Percentiles rank a stretch among this genome's conserved stretches.
Evolutionary conservation across 805 yeast genomes (phyloP).

Genomic region (Candida nonsorbophila): DNA sequence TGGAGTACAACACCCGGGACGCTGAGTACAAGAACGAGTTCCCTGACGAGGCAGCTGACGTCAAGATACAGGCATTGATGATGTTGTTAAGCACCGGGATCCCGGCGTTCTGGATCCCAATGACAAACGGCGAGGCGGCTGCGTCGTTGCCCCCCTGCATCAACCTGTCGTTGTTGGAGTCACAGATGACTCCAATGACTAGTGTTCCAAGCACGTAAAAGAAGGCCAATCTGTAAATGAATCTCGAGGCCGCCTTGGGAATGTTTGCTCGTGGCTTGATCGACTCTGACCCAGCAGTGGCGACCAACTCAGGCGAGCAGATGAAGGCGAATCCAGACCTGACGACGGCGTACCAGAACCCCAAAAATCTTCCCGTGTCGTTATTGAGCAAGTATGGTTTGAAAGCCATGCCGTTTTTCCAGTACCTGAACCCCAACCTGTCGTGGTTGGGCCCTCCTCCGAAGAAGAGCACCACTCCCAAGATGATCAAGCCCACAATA

Average conservation of each 20-base stretch:
- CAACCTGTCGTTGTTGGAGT: slow-evolving; percentile 20
- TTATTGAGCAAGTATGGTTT: slow-evolving; percentile 45
- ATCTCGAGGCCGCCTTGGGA: slow-evolving; percentile 57
- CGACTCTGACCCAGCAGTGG: slow-evolving; percentile 59
- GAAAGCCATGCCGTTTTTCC: slow-evolving; percentile 41
- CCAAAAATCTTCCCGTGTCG: slow-evolving; percentile 56
- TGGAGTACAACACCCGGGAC: slow-evolving; percentile 38
- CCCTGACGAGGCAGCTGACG: slow-evolving; percentile 50
- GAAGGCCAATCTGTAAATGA: slow-evolving; percentile 45
- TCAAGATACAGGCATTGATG: slow-evolving; percentile 55
- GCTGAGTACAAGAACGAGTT: slow-evolving; percentile 38
- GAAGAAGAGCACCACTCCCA: slow-evolving; percentile 57
- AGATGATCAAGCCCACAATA: slow-evolving; percentile 56
- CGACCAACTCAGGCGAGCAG: slow-evolving; percentile 59
- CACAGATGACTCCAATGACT: slow-evolving; percentile 35
- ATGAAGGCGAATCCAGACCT: slow-evolving; percentile 65
- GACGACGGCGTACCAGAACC: slow-evolving; percentile 57
- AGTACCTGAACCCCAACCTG: slow-evolving; percentile 66
- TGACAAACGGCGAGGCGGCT: slow-evolving; percentile 61
- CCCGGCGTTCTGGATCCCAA: slow-evolving; percentile 60
- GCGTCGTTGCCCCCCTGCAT: slow-evolving; percentile 33
- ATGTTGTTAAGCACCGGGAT: slow-evolving; percentile 54
- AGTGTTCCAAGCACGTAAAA: slow-evolving; percentile 36
- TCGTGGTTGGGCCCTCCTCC: slow-evolving; percentile 79
- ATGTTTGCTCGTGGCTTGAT: slow-evolving; percentile 29